Conservation (phyloP, 2,329 filamentous ascomycete species). For the Botrytis squamosa region DNA sequence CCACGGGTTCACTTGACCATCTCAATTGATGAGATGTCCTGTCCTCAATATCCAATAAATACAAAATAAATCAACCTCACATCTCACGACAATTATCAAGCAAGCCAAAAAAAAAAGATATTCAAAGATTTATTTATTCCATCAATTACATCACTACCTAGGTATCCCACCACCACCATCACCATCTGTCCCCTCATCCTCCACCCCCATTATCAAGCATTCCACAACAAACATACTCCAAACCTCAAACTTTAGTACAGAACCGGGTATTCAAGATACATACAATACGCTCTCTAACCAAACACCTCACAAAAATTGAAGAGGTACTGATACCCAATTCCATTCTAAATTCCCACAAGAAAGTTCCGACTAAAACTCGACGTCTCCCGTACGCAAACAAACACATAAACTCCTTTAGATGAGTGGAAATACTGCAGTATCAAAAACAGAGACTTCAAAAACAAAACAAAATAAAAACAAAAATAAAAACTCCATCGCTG, state of each 20-base stretch:
- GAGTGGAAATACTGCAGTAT: not conserved
- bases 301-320: not conserved
- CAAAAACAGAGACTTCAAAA: not conserved
- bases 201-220: not conserved
- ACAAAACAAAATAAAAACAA: constrained; percentile 5
- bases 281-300: not conserved
- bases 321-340: not conserved
- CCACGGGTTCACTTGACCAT: too few relatives aligned
- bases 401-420: not conserved
- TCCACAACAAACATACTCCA: not conserved
- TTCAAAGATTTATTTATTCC: not conserved
- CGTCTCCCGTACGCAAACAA: not conserved
- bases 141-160: not conserved
- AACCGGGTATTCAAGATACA: constrained; percentile 11
- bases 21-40: not conserved
- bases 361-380: not conserved
- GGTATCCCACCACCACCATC: not conserved
- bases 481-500: constrained; percentile 32
- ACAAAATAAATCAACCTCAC: not conserved
- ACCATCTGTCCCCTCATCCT: not conserved
- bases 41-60: not conserved
- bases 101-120: not conserved
- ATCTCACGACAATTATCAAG: not conserved
- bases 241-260: not conserved
- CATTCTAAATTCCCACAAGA: not conserved